Percentiles rank a stretch among this genome's conserved stretches.
Evolutionary conservation across 2,329 filamentous ascomycete genomes (phyloP).

Genomic region (Colletotrichum ledebouriae): DNA sequence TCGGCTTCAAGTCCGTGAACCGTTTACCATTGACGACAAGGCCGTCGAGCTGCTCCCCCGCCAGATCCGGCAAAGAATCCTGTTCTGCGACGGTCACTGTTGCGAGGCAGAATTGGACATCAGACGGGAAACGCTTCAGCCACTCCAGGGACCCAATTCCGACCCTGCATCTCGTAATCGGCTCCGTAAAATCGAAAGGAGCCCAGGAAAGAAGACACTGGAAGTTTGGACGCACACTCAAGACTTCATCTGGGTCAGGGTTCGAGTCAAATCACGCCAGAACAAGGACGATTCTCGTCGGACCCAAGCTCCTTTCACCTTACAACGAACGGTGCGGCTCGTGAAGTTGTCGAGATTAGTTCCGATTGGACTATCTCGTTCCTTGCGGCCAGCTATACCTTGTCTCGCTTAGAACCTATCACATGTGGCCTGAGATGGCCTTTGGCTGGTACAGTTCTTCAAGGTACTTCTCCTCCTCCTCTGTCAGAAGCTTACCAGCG

Average conservation of each 20-base stretch:
- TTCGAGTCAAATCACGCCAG: neutral
- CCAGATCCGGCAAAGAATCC: neutral
- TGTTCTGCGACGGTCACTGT: conserved; percentile 15
- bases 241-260: neutral
- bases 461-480: conserved; percentile 71
- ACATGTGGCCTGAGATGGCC: conserved; percentile 49
- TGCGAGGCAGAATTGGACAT: conserved; percentile 9
- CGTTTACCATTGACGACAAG: neutral
- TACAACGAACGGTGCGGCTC: conserved; percentile 9
- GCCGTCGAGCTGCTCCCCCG: no score
- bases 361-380: neutral
- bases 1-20: neutral
- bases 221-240: neutral
- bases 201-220: neutral
- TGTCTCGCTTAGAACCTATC: neutral
- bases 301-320: neutral
- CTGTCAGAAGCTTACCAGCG: conserved; percentile 61
- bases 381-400: neutral
- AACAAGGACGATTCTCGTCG: neutral
- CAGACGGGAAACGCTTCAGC: conserved; percentile 25
- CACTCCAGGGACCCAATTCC: neutral
- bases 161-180: conserved; percentile 29
- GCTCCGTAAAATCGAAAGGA: neutral
- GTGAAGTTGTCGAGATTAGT: neutral
- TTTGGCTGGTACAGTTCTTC: conserved; percentile 73